A percentile compares a stretch with the other conserved stretches of the same genome.
These are phyloP conservation scores for Apiotrichum sp. DNA, from an alignment of 1,284 basidiomycete species.

Conservation along the genomic window DNA sequence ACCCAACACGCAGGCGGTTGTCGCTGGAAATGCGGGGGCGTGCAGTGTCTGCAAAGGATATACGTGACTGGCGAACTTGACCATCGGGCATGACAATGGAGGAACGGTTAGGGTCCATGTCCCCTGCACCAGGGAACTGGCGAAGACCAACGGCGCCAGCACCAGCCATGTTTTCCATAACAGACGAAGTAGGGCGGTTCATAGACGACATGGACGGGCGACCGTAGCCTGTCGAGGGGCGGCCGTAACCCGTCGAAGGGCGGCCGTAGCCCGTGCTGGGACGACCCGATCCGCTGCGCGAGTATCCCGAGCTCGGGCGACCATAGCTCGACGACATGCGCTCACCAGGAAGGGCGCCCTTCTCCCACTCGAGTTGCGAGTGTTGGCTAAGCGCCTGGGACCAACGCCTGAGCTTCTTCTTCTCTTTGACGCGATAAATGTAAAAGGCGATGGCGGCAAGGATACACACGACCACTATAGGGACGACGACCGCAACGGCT, in stretches of 20 bases:
- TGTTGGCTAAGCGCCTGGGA: conserved; percentile 47
- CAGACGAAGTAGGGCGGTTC: conserved; percentile 32
- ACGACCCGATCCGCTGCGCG: conserved; percentile 12
- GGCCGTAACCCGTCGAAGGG: conserved; percentile 47
- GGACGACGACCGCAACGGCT: conserved; percentile 71
- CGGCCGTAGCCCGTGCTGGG: conserved; percentile 54
- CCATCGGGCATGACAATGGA: conserved; percentile 56
- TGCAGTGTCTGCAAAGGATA: conserved; percentile 42
- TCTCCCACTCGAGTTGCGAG: conserved; percentile 43
- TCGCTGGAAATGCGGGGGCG: conserved; percentile 57
- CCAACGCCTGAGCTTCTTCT: conserved; percentile 62
- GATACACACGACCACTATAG: conserved; percentile 54
- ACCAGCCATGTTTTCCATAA: conserved; percentile 54
- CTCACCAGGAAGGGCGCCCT: conserved; percentile 39
- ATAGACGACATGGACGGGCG: conserved; percentile 28
- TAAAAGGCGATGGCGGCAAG: conserved; percentile 52
- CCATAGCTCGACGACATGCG: conserved; percentile 67
- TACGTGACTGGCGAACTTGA: conserved; percentile 39
- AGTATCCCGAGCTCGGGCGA: conserved; percentile 51
- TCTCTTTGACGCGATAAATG: conserved; percentile 56
- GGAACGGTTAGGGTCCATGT: conserved; percentile 26
- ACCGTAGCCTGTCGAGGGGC: conserved; percentile 39
- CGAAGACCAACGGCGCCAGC: conserved; percentile 55
- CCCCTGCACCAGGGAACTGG: conserved; percentile 22
- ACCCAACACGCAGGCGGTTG: conserved; percentile 36